A percentile compares a stretch with the other conserved stretches of the same genome.
phyloP scores from a whole-genome alignment of 495 filamentous ascomycete genomes.

The Achaetomiella virescens region DNA sequence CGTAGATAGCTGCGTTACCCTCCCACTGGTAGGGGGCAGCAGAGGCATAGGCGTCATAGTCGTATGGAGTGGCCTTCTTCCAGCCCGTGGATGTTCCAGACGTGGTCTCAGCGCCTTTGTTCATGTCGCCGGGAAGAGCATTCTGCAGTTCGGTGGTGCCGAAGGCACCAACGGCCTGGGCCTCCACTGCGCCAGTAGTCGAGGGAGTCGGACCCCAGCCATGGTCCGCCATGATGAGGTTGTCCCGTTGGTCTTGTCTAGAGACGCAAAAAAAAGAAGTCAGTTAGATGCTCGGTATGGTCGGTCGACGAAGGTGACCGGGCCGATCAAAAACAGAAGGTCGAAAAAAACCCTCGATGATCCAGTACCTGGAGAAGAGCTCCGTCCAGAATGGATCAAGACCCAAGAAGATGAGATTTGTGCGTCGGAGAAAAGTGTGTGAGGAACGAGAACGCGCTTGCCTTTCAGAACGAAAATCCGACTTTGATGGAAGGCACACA shows the following conservation, averaged over 20 bases:
- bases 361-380: neutral
- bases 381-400: no score
- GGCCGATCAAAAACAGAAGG: no score
- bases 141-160: conserved; percentile 14
- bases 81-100: conserved; percentile 36
- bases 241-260: neutral
- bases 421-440: no score
- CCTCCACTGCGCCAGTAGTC: neutral
- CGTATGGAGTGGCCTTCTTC: conserved; percentile 45
- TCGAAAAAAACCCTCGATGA: neutral
- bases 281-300: neutral
- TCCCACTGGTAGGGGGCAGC: conserved; percentile 27
- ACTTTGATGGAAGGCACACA: no score
- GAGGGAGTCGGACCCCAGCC: conserved; percentile 5
- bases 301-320: neutral
- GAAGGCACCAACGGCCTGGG: conserved; percentile 9
- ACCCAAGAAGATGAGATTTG: no score
- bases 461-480: no score
- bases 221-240: conserved; percentile 26
- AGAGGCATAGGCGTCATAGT: conserved; percentile 43
- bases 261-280: neutral
- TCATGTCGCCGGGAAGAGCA: conserved; percentile 15
- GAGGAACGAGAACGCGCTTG: no score
- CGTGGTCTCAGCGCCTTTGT: neutral
- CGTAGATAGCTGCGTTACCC: conserved; percentile 58